Percentiles rank a stretch among this genome's conserved stretches.
Conservation (phyloP, 1,284 basidiomycete species). For the Apiotrichum domesticum region DNA sequence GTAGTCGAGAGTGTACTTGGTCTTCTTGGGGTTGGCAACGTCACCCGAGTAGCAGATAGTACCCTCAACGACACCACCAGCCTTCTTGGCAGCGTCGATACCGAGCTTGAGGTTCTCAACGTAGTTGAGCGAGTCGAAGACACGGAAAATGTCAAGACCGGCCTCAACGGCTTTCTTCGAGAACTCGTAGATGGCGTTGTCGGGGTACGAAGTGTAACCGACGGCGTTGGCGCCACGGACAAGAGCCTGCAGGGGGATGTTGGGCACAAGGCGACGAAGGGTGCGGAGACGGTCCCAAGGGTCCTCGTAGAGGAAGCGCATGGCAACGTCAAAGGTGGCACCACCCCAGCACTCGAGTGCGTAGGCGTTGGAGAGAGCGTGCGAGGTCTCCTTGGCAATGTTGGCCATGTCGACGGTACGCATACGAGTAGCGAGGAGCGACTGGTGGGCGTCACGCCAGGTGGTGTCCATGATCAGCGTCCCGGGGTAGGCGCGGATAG, state of each 20-base stretch:
- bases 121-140: conserved; percentile 99
- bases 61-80: conserved; percentile 95
- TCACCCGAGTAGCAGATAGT: conserved; percentile 99
- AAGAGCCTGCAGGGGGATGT: conserved; percentile 97
- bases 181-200: conserved; percentile 99
- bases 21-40: conserved; percentile 89
- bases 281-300: conserved; percentile 97
- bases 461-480: conserved; percentile 97
- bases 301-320: conserved; percentile 99
- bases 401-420: conserved; percentile 97
- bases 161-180: conserved; percentile 97
- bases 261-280: conserved; percentile 91
- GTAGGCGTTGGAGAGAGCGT: conserved; percentile 92
- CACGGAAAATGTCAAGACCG: conserved; percentile 98
- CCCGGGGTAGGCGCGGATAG: conserved; percentile 92
- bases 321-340: conserved; percentile 98
- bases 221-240: conserved; percentile 99
- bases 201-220: conserved; percentile 98
- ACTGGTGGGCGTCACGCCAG: conserved; percentile 99
- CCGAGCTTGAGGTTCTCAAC: conserved; percentile 94
- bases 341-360: conserved; percentile 99
- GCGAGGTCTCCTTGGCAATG: conserved; percentile 96
- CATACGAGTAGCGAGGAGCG: conserved; percentile 90
- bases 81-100: conserved; percentile 99
- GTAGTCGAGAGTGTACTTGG: conserved; percentile 96